Base-by-base conservation (phyloP, 345 rosid genomes). In the Passiflora organensis region DNA sequence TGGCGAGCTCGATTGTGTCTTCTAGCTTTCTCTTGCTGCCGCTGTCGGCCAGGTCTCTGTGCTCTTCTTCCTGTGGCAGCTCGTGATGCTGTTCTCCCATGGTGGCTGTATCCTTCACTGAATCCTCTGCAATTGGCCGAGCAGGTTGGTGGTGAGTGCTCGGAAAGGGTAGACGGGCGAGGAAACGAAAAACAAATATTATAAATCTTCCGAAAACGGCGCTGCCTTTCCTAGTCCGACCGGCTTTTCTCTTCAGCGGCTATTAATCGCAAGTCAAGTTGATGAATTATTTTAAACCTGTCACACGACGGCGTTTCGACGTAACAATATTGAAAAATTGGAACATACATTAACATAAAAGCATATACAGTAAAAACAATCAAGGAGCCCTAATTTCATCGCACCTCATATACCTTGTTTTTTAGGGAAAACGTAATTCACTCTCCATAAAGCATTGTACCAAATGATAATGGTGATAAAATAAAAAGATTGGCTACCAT, bases 11-110 rank as follows among this genome's bases (percentile, higher is more conserved):
- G 42, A 67, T 39, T 9, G 32, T 41, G 39, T 50, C 39, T 32
- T 53, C 66, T n/a, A 60, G 50, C 25, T 67, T 53, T 60, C 66
- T 41, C 56, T 67, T 60, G 32, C 46, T 60, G 22, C 46, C 62
- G 13, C 56, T 48, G 17, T 28, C 71, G 12, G 36, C 28, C 5
- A 28, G 22, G 42, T 65, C 54, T 14, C 22, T 37, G 16, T 32
- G 56, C 47, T 55, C 61, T 22, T 52, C 13, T 13, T 43, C 42
- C 28, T 41, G 34, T 28, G 34, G 34, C 34, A 28, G 34, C 34
- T 28, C 34, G 34, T 28, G 50, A 39, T 53, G 41, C 32, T 48
- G 69, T 13, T 58, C 70, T 13, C 63, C 58, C 70, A 65, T 65
- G 9, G 6, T 6, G 0, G 18, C 18, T 15, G 16, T 32, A 23